Evolutionary conservation across 495 filamentous ascomycete genomes (phyloP).

Genomic region (Penicillium bialowiezense): DNA sequence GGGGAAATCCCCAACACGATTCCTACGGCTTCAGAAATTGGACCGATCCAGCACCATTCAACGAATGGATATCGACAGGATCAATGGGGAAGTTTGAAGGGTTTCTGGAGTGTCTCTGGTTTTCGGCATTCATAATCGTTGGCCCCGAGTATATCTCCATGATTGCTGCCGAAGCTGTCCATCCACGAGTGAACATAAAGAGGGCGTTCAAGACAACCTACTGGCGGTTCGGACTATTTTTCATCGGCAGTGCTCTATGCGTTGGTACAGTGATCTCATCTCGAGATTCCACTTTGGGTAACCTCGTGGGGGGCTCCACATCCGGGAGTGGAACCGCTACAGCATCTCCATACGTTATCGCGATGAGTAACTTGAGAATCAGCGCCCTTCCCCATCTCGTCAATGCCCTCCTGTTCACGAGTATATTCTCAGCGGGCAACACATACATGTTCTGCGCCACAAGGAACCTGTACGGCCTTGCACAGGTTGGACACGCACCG

Average conservation of each 20-base stretch:
- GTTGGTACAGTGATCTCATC: conserved; percentile 57
- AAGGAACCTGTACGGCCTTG: conserved; percentile 43
- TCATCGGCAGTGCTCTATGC: conserved; percentile 65
- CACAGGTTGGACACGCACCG: conserved; percentile 45
- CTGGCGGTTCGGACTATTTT: conserved; percentile 69
- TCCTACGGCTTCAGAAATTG: conserved; percentile 69
- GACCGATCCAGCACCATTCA: conserved; percentile 23
- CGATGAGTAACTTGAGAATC: conserved; percentile 46
- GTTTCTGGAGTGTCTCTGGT: conserved; percentile 50
- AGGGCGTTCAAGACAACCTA: conserved; percentile 70
- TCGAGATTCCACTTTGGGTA: no score
- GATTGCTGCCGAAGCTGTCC: conserved; percentile 72
- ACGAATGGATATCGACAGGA: conserved; percentile 55
- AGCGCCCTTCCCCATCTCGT: conserved; percentile 40
- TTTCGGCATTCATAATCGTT: conserved; percentile 14
- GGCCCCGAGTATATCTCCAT: conserved; percentile 78
- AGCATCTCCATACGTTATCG: conserved; percentile 48
- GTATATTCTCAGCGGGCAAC: conserved; percentile 50
- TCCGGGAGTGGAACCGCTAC: no score
- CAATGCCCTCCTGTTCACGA: conserved; percentile 49
- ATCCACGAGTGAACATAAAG: conserved; percentile 50
- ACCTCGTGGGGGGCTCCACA: no score
- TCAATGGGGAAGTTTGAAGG: conserved; percentile 66
- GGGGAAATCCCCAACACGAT: conserved; percentile 66
- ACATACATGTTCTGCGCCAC: conserved; percentile 43